These are phyloP conservation scores for Malbranchea zuffiana DNA, from an alignment of 2,329 filamentous ascomycete species.

Conservation along the genomic window DNA sequence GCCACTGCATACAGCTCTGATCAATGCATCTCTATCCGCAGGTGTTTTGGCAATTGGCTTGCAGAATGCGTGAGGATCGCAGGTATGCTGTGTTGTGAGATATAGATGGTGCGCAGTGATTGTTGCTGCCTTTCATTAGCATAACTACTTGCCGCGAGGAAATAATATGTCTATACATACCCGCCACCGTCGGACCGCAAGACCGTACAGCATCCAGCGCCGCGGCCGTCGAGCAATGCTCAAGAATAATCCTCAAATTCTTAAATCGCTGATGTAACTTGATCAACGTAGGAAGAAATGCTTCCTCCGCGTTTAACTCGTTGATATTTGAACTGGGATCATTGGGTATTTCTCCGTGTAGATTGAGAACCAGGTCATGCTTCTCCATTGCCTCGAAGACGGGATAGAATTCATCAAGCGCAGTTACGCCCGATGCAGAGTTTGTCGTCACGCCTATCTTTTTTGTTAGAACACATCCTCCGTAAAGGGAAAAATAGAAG, in stretches of 20 bases:
- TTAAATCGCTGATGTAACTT: conserved; percentile 66
- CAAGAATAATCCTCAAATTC: conserved; percentile 43
- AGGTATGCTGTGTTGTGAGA: conserved; percentile 63
- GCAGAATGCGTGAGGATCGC: conserved; percentile 67
- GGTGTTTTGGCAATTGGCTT: conserved; percentile 65
- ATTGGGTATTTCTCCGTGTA: conserved; percentile 68
- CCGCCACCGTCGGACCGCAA: conserved; percentile 66
- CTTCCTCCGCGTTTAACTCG: conserved; percentile 57
- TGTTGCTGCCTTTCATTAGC: conserved; percentile 32
- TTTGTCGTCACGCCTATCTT: conserved; percentile 47
- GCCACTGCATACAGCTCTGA: conserved; percentile 48
- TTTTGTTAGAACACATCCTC: no score
- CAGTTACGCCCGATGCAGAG: conserved; percentile 40
- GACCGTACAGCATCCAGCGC: conserved; percentile 65
- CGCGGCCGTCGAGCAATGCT: conserved; percentile 79
- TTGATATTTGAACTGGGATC: conserved; percentile 34
- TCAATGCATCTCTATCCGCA: conserved; percentile 58
- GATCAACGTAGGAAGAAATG: conserved; percentile 68
- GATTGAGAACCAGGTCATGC: conserved; percentile 68
- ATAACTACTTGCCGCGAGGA: not conserved
- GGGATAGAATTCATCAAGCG: conserved; percentile 35
- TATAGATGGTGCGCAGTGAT: conserved; percentile 82
- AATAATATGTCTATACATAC: conserved; percentile 10
- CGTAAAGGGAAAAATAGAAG: no score
- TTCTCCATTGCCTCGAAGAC: conserved; percentile 82